Percentiles rank a stretch among this genome's conserved stretches.
Conservation (phyloP, 2,329 filamentous ascomycete species). For the Neofusicoccum kwambonambiense region DNA sequence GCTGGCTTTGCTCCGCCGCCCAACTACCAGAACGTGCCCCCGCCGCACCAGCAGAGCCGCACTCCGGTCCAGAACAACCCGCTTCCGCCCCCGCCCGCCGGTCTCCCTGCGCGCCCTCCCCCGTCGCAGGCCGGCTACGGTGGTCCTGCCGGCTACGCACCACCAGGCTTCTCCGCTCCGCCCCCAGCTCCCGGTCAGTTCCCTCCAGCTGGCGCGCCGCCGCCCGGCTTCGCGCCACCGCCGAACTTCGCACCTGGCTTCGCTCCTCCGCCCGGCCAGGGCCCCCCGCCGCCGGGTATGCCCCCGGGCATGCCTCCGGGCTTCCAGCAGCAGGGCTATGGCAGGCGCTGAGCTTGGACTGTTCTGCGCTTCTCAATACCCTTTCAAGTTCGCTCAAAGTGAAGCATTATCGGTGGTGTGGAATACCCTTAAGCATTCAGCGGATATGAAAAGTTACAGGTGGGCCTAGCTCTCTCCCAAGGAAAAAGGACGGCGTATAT, state of each 20-base stretch:
- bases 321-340: conserved; percentile 22
- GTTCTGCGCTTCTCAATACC: background rate
- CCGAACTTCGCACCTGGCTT: conserved; percentile 26
- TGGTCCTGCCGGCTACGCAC: conserved; percentile 58
- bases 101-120: conserved; percentile 67
- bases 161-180: conserved; percentile 40
- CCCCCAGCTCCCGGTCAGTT: conserved; percentile 30
- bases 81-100: conserved; percentile 59
- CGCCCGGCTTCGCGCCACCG: conserved; percentile 45
- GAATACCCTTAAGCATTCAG: conserved; percentile 12
- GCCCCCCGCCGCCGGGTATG: conserved; percentile 7
- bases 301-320: conserved; percentile 16
- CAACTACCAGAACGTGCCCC: conserved; percentile 43
- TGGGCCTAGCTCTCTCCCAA: background rate
- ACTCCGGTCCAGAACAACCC: conserved; percentile 39
- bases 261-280: conserved; percentile 11
- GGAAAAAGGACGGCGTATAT: background rate
- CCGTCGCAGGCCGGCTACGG: conserved; percentile 67
- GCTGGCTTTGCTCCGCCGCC: conserved; percentile 16
- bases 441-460: background rate
- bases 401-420: background rate
- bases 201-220: conserved; percentile 40
- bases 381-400: background rate
- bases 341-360: conserved; percentile 4
- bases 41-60: conserved; percentile 33